Conservation (phyloP, 1,139 yeast genomes). For the Kluyveromyces marxianus region DNA sequence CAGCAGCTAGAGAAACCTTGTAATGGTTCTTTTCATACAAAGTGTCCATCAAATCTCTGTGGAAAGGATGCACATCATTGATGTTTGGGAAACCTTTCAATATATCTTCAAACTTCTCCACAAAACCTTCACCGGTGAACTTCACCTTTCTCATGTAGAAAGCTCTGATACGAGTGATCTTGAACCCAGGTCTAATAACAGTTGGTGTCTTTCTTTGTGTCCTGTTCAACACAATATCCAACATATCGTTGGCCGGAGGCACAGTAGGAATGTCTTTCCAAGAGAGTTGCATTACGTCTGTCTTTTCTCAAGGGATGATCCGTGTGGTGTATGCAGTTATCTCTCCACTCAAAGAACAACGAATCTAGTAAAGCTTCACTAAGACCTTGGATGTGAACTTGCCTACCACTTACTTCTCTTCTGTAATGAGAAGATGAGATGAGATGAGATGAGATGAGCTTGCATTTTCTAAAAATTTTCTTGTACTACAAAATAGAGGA, state of each 20-base stretch:
- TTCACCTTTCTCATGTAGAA: conserved; percentile 97
- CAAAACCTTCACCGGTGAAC: conserved; percentile 91
- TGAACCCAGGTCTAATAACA: conserved; percentile 93
- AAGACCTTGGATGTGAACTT: neutral
- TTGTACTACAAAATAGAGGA: neutral
- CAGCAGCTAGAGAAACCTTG: conserved; percentile 93
- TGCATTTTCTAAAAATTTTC: conserved; percentile 4
- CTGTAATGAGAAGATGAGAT: conserved; percentile 1
- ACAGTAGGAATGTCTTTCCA: conserved; percentile 98
- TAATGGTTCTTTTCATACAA: conserved; percentile 96
- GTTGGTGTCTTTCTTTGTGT: conserved; percentile 99
- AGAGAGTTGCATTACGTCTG: conserved; percentile 74
- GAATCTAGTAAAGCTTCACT: neutral
- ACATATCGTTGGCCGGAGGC: conserved; percentile 82
- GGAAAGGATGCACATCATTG: conserved; percentile 97
- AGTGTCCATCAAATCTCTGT: conserved; percentile 95
- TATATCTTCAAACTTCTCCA: conserved; percentile 82
- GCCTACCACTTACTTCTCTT: neutral
- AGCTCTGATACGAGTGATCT: conserved; percentile 93
- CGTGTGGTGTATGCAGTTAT: neutral
- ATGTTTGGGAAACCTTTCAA: conserved; percentile 89
- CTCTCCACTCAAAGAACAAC: neutral
- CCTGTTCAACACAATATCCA: conserved; percentile 93
- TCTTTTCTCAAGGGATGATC: neutral
- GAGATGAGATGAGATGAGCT: conserved; percentile 12